A percentile compares a stretch with the other conserved stretches of the same genome.
Evolutionary conservation across 2,329 filamentous ascomycete species (phyloP).

Genomic region (Botrytis hyacinthi): DNA sequence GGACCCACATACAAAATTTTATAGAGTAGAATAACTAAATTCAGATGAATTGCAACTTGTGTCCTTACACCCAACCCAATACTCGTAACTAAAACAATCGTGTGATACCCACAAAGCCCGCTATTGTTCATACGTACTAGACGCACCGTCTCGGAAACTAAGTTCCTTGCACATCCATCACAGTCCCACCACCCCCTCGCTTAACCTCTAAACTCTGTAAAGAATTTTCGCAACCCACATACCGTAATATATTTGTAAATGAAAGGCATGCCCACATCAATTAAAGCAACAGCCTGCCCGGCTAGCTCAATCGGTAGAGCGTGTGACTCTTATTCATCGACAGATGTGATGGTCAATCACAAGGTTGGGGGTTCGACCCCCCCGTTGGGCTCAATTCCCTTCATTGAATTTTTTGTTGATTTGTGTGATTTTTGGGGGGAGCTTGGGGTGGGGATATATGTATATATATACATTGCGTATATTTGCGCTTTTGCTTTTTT

Average conservation of each 20-base stretch:
- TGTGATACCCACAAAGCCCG: background rate
- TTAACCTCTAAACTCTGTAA: conserved; percentile 1
- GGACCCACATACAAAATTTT: background rate
- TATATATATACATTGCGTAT: too few relatives aligned
- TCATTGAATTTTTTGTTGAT: background rate
- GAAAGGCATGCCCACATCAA: accelerated
- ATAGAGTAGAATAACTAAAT: conserved; percentile 10
- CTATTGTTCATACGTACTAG: background rate
- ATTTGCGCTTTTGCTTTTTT: too few relatives aligned
- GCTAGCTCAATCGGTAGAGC: conserved; percentile 39
- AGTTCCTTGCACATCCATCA: background rate
- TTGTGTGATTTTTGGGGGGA: background rate
- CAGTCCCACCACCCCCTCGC: conserved; percentile 1
- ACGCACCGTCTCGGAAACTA: background rate
- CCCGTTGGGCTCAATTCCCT: conserved; percentile 10
- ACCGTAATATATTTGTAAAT: background rate
- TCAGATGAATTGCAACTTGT: background rate
- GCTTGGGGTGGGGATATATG: background rate
- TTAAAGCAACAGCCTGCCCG: conserved; percentile 22
- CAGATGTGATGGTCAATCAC: conserved; percentile 11
- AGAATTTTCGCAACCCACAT: background rate
- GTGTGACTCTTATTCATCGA: conserved; percentile 32
- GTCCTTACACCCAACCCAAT: background rate
- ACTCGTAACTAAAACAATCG: background rate
- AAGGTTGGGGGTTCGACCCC: conserved; percentile 10